These are phyloP conservation scores for Cardamine resedifolia DNA, from an alignment of 345 rosid species.

Conservation along the genomic window DNA sequence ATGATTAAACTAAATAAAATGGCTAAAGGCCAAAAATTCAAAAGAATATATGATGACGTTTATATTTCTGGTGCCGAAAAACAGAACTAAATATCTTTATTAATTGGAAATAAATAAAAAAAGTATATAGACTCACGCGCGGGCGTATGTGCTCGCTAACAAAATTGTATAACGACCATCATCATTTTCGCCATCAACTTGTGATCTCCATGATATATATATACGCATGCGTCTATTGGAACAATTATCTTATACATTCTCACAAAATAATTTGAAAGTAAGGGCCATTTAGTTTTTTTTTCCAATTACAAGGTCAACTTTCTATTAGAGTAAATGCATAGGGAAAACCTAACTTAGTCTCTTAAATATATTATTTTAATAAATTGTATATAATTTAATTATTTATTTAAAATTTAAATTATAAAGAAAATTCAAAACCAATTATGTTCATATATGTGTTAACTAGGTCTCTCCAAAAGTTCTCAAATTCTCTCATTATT, in stretches of 20 bases:
- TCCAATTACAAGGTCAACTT: conserved; percentile 18
- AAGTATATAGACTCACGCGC: background rate
- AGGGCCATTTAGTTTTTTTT: background rate
- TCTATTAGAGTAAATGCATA: too few species aligned
- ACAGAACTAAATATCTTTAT: background rate
- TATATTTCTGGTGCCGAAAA: conserved; percentile 13
- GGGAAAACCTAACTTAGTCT: too few species aligned
- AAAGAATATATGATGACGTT: conserved; percentile 30
- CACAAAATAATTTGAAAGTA: background rate
- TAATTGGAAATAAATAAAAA: background rate
- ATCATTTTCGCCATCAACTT: conserved; percentile 16
- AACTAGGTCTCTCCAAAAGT: too few species aligned
- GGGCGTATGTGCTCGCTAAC: background rate
- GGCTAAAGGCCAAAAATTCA: conserved; percentile 14
- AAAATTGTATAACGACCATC: conserved; percentile 1
- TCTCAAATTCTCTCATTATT: too few species aligned
- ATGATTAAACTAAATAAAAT: conserved; percentile 14
- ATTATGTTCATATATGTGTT: too few species aligned
- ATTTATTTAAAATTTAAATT: too few species aligned
- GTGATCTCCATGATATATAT: conserved; percentile 26
- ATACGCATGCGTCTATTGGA: conserved; percentile 33
- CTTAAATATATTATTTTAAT: too few species aligned
- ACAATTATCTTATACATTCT: background rate
- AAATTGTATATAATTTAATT: too few species aligned
- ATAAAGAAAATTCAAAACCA: too few species aligned